These are phyloP conservation scores for Lichtheimia corymbifera DNA, from an alignment of 371 early-diverging fungal species.

Conservation along the genomic window DNA sequence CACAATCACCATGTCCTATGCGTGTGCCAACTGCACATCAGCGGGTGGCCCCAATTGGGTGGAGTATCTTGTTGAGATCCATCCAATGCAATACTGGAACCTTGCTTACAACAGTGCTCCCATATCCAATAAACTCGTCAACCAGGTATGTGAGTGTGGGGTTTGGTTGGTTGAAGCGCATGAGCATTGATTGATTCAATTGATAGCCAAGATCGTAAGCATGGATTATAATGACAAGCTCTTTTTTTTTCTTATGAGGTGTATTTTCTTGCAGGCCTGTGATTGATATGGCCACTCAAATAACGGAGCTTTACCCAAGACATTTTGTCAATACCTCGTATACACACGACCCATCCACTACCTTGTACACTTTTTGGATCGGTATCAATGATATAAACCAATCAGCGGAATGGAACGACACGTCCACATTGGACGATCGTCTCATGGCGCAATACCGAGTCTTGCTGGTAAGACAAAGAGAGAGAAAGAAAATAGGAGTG, in stretches of 20 bases:
- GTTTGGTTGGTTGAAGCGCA: too few species aligned
- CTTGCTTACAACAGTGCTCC: conserved; percentile 45
- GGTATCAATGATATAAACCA: conserved; percentile 46
- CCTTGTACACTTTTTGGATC: conserved; percentile 35
- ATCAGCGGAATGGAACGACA: conserved; percentile 25
- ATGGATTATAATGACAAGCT: not conserved
- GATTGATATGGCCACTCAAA: conserved; percentile 33
- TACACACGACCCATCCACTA: conserved; percentile 12
- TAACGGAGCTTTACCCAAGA: conserved; percentile 26
- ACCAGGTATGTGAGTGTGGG: conserved; percentile 22
- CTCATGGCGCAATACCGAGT: conserved; percentile 24
- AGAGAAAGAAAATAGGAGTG: too few species aligned
- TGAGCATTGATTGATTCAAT: too few species aligned
- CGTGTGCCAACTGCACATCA: conserved; percentile 34
- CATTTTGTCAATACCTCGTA: conserved; percentile 18
- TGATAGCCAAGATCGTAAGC: not conserved
- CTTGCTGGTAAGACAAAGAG: conserved; percentile 24
- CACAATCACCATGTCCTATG: conserved; percentile 23
- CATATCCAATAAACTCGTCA: conserved; percentile 24
- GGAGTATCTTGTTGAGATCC: conserved; percentile 25
- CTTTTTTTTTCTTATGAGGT: not conserved
- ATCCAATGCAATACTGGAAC: conserved; percentile 32
- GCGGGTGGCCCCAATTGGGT: conserved; percentile 47
- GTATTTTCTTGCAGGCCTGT: conserved; percentile 9
- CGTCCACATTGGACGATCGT: conserved; percentile 12